Conservation (phyloP, 352 stramenopile species). For the Globisporangium echinulatum region DNA sequence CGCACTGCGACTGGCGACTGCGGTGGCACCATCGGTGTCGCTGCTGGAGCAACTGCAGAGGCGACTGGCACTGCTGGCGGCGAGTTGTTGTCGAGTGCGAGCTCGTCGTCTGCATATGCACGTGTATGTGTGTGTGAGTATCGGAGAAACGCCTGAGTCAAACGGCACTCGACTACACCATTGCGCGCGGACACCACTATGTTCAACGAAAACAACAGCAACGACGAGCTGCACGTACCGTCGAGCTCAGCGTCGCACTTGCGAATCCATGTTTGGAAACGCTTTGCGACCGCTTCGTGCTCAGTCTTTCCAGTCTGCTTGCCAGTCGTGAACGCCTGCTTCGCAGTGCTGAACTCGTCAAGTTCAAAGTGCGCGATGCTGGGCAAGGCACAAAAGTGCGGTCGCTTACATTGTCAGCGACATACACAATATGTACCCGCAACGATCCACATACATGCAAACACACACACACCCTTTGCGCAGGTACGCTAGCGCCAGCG, state of each 20-base stretch:
- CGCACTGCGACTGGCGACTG: slow-evolving; percentile 8
- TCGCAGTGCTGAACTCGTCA: slow-evolving; percentile 60
- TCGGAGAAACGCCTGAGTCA: background rate
- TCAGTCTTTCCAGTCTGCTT: slow-evolving; percentile 25
- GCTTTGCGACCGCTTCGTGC: slow-evolving; percentile 34
- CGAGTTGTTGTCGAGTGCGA: slow-evolving; percentile 3
- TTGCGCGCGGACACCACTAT: too few species aligned
- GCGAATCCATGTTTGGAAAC: slow-evolving; percentile 81
- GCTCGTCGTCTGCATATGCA: slow-evolving; percentile 1
- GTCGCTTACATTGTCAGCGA: background rate
- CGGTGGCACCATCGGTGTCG: background rate
- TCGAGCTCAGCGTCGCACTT: slow-evolving; percentile 84
- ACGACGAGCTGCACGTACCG: slow-evolving; percentile 25
- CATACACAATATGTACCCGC: too few species aligned
- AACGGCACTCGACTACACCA: background rate
- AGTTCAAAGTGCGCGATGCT: slow-evolving; percentile 80
- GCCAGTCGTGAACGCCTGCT: slow-evolving; percentile 50
- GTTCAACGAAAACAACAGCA: too few species aligned
- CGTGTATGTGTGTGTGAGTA: background rate
- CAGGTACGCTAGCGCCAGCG: slow-evolving; percentile 52
- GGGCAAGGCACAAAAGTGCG: background rate
- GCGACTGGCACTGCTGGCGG: background rate
- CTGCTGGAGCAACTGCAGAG: background rate
- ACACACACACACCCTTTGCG: slow-evolving; percentile 53
- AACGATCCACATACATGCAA: background rate